These are phyloP conservation scores for Blastocystis sp. DNA, from an alignment of 352 stramenopile species.

Conservation along the genomic window DNA sequence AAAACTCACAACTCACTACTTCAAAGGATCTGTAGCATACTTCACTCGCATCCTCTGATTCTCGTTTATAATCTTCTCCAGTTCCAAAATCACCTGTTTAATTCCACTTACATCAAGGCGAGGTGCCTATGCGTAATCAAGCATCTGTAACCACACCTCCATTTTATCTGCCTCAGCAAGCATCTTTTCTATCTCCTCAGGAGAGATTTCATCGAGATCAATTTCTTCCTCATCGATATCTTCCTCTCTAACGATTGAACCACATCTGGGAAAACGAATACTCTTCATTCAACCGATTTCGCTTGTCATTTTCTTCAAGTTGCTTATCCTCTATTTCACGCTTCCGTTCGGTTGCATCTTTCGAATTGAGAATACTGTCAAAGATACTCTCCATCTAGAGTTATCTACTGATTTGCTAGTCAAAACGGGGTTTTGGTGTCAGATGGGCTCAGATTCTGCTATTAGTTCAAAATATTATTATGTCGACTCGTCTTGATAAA, in stretches of 20 bases:
- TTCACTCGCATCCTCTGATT: conserved; percentile 46
- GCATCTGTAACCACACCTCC: background rate
- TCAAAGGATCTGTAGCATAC: conserved; percentile 14
- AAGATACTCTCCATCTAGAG: conserved; percentile 4
- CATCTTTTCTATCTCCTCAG: conserved; percentile 38
- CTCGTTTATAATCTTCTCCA: background rate
- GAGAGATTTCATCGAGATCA: background rate
- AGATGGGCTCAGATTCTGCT: background rate
- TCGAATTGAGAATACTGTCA: conserved; percentile 57
- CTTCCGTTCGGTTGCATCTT: background rate
- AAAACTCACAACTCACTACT: background rate
- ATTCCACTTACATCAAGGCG: conserved; percentile 37
- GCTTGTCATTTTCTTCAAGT: background rate
- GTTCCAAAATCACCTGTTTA: background rate
- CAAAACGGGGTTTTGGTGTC: background rate
- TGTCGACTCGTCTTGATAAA: conserved; percentile 77
- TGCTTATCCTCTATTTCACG: background rate
- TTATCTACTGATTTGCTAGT: background rate
- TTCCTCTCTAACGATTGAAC: background rate
- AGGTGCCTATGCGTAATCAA: background rate
- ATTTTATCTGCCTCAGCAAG: conserved; percentile 30
- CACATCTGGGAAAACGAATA: background rate
- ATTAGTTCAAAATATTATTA: background rate
- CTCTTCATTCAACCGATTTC: background rate
- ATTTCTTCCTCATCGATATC: conserved; percentile 29